phyloP scores from a whole-genome alignment of 176 grass and related monocot genomes.

The Carex kokanica region DNA sequence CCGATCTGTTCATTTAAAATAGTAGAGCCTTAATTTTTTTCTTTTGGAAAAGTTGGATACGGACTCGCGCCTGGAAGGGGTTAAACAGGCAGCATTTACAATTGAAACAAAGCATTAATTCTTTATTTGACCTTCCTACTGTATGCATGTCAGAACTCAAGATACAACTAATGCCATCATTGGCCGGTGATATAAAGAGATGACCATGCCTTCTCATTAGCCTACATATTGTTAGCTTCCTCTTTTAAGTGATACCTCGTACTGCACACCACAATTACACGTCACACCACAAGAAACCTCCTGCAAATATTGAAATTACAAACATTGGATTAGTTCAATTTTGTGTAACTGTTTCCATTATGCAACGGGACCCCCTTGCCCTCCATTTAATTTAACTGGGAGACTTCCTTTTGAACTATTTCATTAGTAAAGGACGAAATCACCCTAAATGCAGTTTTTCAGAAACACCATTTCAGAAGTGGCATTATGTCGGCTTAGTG shows the following conservation, averaged over 20 bases:
- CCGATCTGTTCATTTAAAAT: too few relatives aligned
- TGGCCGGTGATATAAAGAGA: neutral
- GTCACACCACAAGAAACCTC: slow-evolving; percentile 43
- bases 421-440: too few relatives aligned
- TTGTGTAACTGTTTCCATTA: neutral
- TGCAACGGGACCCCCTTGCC: neutral
- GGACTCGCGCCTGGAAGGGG: neutral
- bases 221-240: slow-evolving; percentile 20
- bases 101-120: neutral
- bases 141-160: neutral
- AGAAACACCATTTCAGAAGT: neutral
- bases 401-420: too few relatives aligned
- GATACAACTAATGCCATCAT: neutral
- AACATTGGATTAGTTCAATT: neutral
- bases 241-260: slow-evolving; percentile 45
- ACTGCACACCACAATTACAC: slow-evolving; percentile 65
- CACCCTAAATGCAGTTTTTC: neutral
- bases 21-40: too few relatives aligned
- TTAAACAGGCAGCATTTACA: neutral
- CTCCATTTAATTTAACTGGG: too few relatives aligned
- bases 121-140: neutral
- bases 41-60: too few relatives aligned
- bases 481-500: too few relatives aligned
- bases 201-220: neutral
- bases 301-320: slow-evolving; percentile 34